phyloP scores from a whole-genome alignment of 1,284 basidiomycete species.

The Tilletia indica region DNA sequence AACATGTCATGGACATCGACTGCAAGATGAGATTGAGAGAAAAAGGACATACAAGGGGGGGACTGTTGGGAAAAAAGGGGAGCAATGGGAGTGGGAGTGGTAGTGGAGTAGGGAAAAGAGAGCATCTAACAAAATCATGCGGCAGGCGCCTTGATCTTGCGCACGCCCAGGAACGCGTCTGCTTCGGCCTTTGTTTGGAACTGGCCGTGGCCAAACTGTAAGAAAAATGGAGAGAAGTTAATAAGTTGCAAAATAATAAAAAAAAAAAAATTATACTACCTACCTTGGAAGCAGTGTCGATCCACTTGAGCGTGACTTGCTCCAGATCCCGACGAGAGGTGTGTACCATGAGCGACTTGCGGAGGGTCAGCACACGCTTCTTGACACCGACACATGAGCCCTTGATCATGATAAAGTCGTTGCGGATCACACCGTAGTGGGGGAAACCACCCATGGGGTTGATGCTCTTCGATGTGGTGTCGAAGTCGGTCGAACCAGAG shows the following conservation, averaged over 20 bases:
- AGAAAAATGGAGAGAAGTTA: slow-evolving; percentile 27
- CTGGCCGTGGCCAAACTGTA: slow-evolving; percentile 70
- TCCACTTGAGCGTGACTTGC: slow-evolving; percentile 97
- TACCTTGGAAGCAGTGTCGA: slow-evolving; percentile 88
- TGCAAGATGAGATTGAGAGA: slow-evolving; percentile 27
- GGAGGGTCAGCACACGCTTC: slow-evolving; percentile 87
- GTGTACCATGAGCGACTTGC: slow-evolving; percentile 55
- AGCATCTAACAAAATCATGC: neutral
- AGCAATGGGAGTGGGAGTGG: neutral
- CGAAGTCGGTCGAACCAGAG: slow-evolving; percentile 78
- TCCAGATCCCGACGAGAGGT: slow-evolving; percentile 65
- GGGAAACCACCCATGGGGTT: slow-evolving; percentile 99
- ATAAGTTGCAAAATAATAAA: slow-evolving; percentile 57
- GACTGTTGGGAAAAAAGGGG: neutral
- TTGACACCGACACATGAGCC: slow-evolving; percentile 84
- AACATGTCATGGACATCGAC: neutral
- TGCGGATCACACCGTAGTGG: slow-evolving; percentile 96
- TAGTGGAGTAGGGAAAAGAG: neutral
- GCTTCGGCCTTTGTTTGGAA: slow-evolving; percentile 98
- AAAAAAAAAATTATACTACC: too few relatives aligned
- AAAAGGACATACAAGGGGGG: slow-evolving; percentile 9
- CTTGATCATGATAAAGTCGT: slow-evolving; percentile 87
- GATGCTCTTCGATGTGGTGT: slow-evolving; percentile 71
- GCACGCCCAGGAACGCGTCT: slow-evolving; percentile 83
- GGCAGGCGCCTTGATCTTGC: slow-evolving; percentile 20